Base-by-base conservation (phyloP, 306 rosid genomes). In the Vigna trinervia region DNA sequence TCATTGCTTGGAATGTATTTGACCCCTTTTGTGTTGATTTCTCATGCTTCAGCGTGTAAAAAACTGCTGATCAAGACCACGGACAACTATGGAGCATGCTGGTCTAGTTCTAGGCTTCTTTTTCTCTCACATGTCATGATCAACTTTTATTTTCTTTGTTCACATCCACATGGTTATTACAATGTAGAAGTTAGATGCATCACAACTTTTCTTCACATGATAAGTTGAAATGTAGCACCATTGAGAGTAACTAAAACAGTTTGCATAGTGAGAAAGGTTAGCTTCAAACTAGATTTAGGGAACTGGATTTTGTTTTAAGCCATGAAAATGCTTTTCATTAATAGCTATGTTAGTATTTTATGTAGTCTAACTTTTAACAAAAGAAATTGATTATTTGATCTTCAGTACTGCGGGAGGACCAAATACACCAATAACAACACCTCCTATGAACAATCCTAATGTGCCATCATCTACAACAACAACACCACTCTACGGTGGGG, bases 351-450 rank as follows among this genome's bases (percentile, higher is more conserved):
- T 41, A 28, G 19, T 39, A 1, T 6, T 22, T 36, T 22, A 0
- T 8, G 19, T 52, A 54, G 80, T 63, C 76, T 69, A 74, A 80
- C 53, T 77, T 39, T 9, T 66, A 74, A 75, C 69, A 73, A 54
- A 17, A 43, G 0, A 43, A 41, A 8, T 41, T 41, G 12, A 41
- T 63, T 32, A 38, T 76, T 7, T 57, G 7, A 71, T 73, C n/a
- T 73, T 47, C 79, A 96, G 99, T 81, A 39, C 90, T 64, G 94
- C 94, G 5, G 96, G 99, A 84, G 99, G 99, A 59, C 46, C 80
- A 58, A 82, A 47, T 22, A 84, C 85, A 4, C 92, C 97, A n/a
- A 73, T 28, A 54, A 80, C 91, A 26, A 62, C 88, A 13, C 47
- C 74, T 43, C 54, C 89, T 11, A 8, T 85, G 50, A 76, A 60